phyloP scores from a whole-genome alignment of 495 filamentous ascomycete species.

The Lophiotrema nucula region DNA sequence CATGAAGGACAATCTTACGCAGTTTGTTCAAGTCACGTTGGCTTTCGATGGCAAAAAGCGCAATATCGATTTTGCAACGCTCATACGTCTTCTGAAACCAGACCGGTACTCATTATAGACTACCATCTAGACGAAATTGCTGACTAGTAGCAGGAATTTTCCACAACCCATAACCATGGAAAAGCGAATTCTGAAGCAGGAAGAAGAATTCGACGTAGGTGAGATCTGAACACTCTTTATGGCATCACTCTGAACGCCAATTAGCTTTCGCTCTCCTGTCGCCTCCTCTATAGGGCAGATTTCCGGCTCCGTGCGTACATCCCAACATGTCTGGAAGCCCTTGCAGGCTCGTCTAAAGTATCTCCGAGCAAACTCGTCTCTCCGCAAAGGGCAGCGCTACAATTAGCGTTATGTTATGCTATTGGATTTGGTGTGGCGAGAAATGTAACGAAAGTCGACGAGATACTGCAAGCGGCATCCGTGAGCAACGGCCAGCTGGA shows the following conservation, averaged over 20 bases:
- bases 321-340: background rate
- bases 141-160: background rate
- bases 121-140: too few species aligned
- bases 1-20: background rate
- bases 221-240: background rate
- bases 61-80: background rate
- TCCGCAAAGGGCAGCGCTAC: background rate
- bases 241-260: background rate
- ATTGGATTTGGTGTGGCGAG: background rate
- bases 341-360: background rate
- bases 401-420: background rate
- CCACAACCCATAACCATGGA: background rate
- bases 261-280: background rate
- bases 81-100: background rate
- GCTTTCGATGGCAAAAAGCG: background rate
- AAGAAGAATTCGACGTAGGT: background rate
- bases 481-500: too few species aligned
- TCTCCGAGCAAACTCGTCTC: background rate
- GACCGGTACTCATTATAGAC: background rate
- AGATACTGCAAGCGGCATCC: too few species aligned
- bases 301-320: background rate
- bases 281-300: background rate
- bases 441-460: too few species aligned
- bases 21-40: background rate
- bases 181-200: background rate